Percentiles rank a stretch among this genome's conserved stretches.
Conservation (phyloP, 441 rosid genomes). For the Monsonia emarginata region DNA sequence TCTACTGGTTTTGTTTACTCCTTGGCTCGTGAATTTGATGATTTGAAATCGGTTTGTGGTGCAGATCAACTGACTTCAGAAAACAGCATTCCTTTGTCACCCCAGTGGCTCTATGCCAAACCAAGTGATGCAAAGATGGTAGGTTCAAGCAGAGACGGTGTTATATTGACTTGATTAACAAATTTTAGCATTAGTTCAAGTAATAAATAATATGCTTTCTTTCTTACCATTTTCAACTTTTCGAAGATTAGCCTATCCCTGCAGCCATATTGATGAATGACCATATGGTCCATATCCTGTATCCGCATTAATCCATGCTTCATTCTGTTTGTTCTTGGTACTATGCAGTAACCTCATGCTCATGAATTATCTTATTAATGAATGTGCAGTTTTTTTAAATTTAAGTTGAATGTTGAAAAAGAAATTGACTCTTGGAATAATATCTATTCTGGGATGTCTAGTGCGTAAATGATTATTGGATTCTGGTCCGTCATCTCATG, state of each 20-base stretch:
- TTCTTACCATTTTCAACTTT: not conserved
- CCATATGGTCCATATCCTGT: not conserved
- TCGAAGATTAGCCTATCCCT: not conserved
- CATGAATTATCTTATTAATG: not conserved
- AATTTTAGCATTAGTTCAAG: not conserved
- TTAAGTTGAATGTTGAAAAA: not conserved
- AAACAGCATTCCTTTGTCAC: constrained; percentile 79
- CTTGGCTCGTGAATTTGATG: not conserved
- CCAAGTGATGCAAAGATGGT: constrained; percentile 61
- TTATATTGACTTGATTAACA: not conserved
- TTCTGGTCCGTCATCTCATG: not conserved
- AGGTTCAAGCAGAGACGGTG: constrained; percentile 1
- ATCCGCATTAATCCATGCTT: not conserved
- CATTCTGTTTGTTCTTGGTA: not conserved
- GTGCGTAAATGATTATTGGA: not conserved
- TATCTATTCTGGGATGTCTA: not conserved
- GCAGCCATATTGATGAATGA: not conserved
- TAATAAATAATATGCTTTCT: no score
- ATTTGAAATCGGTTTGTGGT: constrained; percentile 4
- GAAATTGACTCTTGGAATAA: no score
- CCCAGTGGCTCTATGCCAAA: constrained; percentile 85
- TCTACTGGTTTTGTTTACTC: not conserved
- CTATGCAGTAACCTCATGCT: not conserved
- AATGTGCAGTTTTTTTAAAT: no score
- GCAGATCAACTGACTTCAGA: constrained; percentile 58